Percentiles rank a stretch among this genome's conserved stretches.
phyloP scores from a whole-genome alignment of 2,329 filamentous ascomycete genomes.

The Ophiostoma populinum region DNA sequence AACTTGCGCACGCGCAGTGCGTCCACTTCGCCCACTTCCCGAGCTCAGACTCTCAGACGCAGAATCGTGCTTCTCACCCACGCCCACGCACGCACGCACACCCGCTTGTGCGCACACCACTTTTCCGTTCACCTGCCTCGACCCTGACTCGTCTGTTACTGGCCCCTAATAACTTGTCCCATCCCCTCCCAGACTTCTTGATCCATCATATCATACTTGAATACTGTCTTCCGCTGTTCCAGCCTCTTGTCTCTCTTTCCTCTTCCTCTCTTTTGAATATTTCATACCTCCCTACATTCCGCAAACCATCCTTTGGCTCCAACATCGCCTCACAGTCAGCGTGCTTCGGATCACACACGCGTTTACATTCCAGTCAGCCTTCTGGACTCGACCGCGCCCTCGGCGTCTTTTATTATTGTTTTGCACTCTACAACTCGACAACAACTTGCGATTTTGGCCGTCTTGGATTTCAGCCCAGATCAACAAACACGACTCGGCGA shows the following conservation, averaged over 20 bases:
- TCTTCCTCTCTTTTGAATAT: background rate
- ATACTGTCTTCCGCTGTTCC: too few relatives aligned
- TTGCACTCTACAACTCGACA: background rate
- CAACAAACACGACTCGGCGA: too few relatives aligned
- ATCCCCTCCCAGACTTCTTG: too few relatives aligned
- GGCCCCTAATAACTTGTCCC: too few relatives aligned
- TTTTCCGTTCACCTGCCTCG: too few relatives aligned
- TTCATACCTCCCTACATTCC: background rate
- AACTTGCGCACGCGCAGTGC: too few relatives aligned
- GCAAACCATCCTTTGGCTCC: background rate
- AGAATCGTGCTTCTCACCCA: too few relatives aligned
- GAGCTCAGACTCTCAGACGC: too few relatives aligned
- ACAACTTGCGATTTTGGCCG: background rate
- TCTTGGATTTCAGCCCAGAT: background rate
- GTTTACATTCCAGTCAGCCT: slow-evolving; percentile 5
- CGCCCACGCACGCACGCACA: background rate
- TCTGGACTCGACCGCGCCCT: slow-evolving; percentile 4
- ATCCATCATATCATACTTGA: too few relatives aligned
- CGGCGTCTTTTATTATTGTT: background rate
- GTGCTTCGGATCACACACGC: background rate
- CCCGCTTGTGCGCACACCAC: background rate
- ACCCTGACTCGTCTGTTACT: too few relatives aligned
- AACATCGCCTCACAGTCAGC: too few relatives aligned
- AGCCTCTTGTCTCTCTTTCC: background rate
- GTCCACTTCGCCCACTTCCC: too few relatives aligned